phyloP scores from a whole-genome alignment of 306 rosid genomes.

The Dryas drummondii region DNA sequence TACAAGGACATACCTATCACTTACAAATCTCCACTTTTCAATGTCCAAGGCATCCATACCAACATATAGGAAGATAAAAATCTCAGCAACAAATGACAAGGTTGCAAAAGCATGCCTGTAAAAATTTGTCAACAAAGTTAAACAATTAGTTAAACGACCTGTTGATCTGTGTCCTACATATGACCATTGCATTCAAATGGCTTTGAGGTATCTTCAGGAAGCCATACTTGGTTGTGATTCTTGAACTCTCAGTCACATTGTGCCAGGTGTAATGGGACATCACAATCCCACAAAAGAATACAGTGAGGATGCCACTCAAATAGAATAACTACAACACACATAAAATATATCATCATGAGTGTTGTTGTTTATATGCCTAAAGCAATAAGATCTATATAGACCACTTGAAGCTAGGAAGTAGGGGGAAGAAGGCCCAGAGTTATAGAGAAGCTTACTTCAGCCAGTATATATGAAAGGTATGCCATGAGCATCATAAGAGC shows the following conservation, averaged over 20 bases:
- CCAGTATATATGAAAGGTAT: conserved; percentile 91
- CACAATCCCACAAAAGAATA: conserved; percentile 95
- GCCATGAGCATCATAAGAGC: conserved; percentile 99
- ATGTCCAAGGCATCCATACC: conserved; percentile 99
- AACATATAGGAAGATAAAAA: conserved; percentile 91
- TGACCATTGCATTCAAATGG: conserved; percentile 23
- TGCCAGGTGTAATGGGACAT: conserved; percentile 99
- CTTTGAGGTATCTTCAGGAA: conserved; percentile 23
- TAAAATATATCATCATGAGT: conserved; percentile 18
- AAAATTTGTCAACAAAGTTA: conserved; percentile 17
- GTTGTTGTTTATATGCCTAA: conserved; percentile 1
- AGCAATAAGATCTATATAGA: conserved; percentile 9
- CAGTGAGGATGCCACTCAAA: conserved; percentile 97
- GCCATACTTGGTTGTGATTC: conserved; percentile 84
- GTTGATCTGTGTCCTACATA: conserved; percentile 8
- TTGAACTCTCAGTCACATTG: conserved; percentile 91
- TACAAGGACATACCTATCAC: conserved; percentile 67
- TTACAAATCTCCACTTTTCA: conserved; percentile 90
- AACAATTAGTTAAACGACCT: conserved; percentile 17
- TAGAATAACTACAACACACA: conserved; percentile 65
- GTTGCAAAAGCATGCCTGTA: conserved; percentile 94
- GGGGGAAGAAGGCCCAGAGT: conserved; percentile 2
- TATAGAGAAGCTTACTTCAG: conserved; percentile 70
- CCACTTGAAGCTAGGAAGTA: conserved; percentile 5
- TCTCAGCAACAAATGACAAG: conserved; percentile 84